Conservation (phyloP, 2,329 filamentous ascomycete genomes). For the Nigrospora osmanthi region DNA sequence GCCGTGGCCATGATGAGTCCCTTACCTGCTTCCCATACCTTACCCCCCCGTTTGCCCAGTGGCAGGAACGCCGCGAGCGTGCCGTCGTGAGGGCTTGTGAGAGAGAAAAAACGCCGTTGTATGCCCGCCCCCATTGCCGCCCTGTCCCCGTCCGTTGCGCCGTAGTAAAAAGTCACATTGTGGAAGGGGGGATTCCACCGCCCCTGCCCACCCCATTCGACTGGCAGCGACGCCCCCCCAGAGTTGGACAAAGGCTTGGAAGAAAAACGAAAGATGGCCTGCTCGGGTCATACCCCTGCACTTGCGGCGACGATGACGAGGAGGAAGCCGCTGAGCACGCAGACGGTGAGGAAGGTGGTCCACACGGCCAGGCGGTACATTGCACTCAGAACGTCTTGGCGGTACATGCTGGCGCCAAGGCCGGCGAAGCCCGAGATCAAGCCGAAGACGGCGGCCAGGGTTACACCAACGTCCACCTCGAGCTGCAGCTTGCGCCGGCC, state of each 20-base stretch:
- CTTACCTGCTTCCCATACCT: no score
- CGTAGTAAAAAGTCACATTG: no score
- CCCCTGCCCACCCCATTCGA: no score
- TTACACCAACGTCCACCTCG: constrained; percentile 65
- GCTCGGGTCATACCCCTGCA: constrained; percentile 14
- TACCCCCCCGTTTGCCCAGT: no score
- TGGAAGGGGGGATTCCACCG: no score
- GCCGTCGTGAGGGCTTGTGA: no score
- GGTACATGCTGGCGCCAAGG: constrained; percentile 49
- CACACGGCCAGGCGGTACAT: constrained; percentile 35
- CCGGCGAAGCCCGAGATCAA: constrained; percentile 56
- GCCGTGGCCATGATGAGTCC: no score
- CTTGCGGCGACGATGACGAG: constrained; percentile 42
- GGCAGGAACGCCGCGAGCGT: no score
- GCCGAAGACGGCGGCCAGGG: constrained; percentile 61
- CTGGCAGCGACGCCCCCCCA: no score
- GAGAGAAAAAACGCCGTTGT: no score
- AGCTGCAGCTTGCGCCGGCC: constrained; percentile 58
- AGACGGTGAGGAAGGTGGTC: constrained; percentile 34
- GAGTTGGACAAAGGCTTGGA: background rate
- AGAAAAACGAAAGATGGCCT: background rate
- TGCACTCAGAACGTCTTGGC: constrained; percentile 34
- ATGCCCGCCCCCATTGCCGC: no score
- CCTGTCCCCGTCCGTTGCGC: no score
- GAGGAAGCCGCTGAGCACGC: constrained; percentile 41